Evolutionary conservation across 371 early-diverging fungal genomes (phyloP).

Genomic region (Rhizoclosmatium hyalinum): DNA sequence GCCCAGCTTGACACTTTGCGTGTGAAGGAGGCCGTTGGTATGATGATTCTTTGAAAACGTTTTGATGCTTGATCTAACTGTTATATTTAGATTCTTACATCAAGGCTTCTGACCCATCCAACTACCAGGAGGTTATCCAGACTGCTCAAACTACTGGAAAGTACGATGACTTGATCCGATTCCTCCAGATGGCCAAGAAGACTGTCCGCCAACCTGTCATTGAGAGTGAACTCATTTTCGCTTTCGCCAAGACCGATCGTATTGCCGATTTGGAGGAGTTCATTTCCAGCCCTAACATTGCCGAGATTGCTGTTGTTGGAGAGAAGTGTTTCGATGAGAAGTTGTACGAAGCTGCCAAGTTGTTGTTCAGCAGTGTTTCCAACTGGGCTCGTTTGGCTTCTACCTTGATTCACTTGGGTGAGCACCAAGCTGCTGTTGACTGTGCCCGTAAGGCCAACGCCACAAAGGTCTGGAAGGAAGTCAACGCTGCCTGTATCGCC

Average conservation of each 20-base stretch:
- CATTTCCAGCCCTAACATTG: constrained; percentile 89
- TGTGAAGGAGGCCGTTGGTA: constrained; percentile 90
- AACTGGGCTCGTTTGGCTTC: constrained; percentile 96
- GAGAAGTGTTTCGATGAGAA: constrained; percentile 94
- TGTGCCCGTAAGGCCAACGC: constrained; percentile 97
- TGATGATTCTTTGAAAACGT: not conserved
- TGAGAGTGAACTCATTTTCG: constrained; percentile 93
- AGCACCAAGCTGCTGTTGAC: constrained; percentile 96
- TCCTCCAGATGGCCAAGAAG: constrained; percentile 91
- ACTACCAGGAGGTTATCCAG: constrained; percentile 89
- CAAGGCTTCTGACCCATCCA: constrained; percentile 88
- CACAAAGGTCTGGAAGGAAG: constrained; percentile 97
- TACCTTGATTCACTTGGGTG: constrained; percentile 91
- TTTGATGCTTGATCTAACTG: not conserved
- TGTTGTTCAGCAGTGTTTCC: constrained; percentile 90
- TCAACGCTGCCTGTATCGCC: constrained; percentile 92
- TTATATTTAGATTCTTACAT: constrained; percentile 82
- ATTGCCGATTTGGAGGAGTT: constrained; percentile 93
- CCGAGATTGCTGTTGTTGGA: constrained; percentile 87
- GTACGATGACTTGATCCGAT: constrained; percentile 91
- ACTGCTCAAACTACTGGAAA: constrained; percentile 80
- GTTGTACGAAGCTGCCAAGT: constrained; percentile 92
- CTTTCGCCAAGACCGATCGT: constrained; percentile 92
- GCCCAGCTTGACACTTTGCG: constrained; percentile 89
- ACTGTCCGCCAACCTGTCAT: constrained; percentile 89